Evolutionary conservation across 495 filamentous ascomycete genomes (phyloP).

Genomic region (Daldinia decipiens): DNA sequence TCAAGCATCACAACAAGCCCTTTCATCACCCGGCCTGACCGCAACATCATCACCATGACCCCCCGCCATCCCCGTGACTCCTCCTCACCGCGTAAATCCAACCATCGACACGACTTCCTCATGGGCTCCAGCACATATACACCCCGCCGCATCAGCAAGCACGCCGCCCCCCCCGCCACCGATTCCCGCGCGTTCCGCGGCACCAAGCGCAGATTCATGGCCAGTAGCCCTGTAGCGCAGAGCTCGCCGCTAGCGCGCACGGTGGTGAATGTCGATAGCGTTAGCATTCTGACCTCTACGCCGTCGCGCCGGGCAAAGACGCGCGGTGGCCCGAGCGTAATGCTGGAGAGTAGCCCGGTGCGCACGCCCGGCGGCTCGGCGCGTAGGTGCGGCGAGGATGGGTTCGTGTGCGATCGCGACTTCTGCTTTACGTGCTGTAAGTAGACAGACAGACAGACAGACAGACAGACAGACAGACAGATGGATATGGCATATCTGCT

Average conservation of each 20-base stretch:
- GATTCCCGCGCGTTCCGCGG: constrained; percentile 30
- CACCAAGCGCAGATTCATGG: constrained; percentile 13
- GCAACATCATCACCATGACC: background rate
- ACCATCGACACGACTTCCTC: constrained; percentile 17
- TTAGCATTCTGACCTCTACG: constrained; percentile 2
- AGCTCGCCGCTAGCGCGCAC: constrained; percentile 42
- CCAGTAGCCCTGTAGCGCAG: constrained; percentile 18
- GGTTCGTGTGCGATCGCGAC: constrained; percentile 57
- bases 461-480: background rate
- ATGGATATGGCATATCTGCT: background rate
- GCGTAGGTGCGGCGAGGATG: constrained; percentile 58
- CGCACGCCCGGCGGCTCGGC: constrained; percentile 54
- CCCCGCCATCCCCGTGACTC: constrained; percentile 4
- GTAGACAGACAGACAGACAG: background rate
- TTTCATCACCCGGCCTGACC: constrained; percentile 14
- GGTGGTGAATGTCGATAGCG: constrained; percentile 12
- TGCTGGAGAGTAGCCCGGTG: constrained; percentile 41
- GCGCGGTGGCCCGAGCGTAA: background rate
- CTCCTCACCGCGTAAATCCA: constrained; percentile 25
- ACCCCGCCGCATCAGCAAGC: constrained; percentile 20
- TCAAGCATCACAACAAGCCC: constrained; percentile 26
- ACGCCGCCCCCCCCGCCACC: constrained; percentile 34
- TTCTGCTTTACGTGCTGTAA: constrained; percentile 62
- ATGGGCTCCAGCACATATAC: constrained; percentile 7
- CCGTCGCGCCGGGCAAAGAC: constrained; percentile 15